phyloP scores from a whole-genome alignment of 2,329 filamentous ascomycete species.

The Fusarium papillatum region DNA sequence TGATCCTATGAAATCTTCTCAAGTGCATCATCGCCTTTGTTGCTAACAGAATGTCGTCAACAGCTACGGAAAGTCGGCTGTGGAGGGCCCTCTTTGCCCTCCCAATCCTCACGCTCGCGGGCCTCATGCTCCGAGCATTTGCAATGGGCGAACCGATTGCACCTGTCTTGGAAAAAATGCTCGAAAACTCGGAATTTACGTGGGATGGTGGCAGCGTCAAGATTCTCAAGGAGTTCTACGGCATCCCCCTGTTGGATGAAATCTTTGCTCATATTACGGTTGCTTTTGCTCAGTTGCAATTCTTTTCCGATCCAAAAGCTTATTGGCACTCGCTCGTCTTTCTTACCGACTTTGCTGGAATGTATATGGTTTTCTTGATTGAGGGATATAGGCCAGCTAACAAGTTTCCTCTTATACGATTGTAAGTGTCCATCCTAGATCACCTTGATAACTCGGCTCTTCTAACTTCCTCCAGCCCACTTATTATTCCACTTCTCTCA shows the following conservation, averaged over 20 bases:
- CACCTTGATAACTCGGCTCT: no score
- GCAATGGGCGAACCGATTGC: conserved; percentile 36
- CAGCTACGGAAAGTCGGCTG: conserved; percentile 1
- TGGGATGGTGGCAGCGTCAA: conserved; percentile 15
- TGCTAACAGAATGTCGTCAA: not conserved
- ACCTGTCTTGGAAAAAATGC: conserved; percentile 12
- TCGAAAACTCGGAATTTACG: conserved; percentile 13
- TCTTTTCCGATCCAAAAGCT: conserved; percentile 28
- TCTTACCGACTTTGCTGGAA: conserved; percentile 42
- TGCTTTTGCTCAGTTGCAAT: conserved; percentile 42
- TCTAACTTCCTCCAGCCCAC: conserved; percentile 29
- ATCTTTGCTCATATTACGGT: conserved; percentile 31
- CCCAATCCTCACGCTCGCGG: conserved; percentile 35
- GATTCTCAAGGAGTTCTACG: conserved; percentile 36
- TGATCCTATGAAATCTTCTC: not conserved
- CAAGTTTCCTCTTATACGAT: conserved; percentile 31
- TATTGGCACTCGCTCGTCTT: conserved; percentile 48
- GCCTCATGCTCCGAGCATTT: conserved; percentile 38
- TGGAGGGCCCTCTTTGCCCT: conserved; percentile 34
- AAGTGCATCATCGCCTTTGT: not conserved
- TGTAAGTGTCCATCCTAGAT: conserved; percentile 27
- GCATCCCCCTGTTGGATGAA: conserved; percentile 36
- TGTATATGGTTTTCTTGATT: conserved; percentile 44
- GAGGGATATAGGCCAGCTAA: conserved; percentile 40
- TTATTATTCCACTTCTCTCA: conserved; percentile 32